A percentile compares a stretch with the other conserved stretches of the same genome.
phyloP scores from a whole-genome alignment of 495 filamentous ascomycete genomes.

The Delitschia confertaspora region DNA sequence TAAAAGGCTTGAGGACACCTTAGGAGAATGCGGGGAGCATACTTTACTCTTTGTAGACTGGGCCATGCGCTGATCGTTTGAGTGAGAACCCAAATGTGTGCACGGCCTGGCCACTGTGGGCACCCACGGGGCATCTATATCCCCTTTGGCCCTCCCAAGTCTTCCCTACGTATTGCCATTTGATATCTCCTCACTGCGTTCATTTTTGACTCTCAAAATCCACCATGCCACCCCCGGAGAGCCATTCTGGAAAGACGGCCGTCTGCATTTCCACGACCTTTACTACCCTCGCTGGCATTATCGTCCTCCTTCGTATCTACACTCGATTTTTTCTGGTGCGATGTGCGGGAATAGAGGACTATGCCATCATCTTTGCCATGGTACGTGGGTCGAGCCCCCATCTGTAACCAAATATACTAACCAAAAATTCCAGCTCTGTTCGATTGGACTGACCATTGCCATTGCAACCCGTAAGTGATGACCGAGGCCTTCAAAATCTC shows the following conservation, averaged over 20 bases:
- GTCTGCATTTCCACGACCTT: slow-evolving; percentile 7
- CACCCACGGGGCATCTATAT: too few species aligned
- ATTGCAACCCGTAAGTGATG: slow-evolving; percentile 16
- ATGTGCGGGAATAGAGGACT: slow-evolving; percentile 24
- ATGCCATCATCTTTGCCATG: slow-evolving; percentile 22
- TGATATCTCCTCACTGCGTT: too few species aligned
- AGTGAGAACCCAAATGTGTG: too few species aligned
- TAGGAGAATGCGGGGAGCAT: too few species aligned
- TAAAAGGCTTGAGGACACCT: too few species aligned
- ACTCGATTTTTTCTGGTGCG: slow-evolving; percentile 22
- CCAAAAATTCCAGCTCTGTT: slow-evolving; percentile 15
- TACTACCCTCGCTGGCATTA: slow-evolving; percentile 14
- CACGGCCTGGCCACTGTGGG: too few species aligned
- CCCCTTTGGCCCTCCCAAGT: too few species aligned
- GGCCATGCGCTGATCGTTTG: too few species aligned
- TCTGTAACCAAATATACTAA: not conserved
- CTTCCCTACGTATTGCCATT: too few species aligned
- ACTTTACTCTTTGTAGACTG: too few species aligned
- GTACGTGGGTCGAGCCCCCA: slow-evolving; percentile 4
- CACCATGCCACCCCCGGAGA: slow-evolving; percentile 1
- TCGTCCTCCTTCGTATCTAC: slow-evolving; percentile 22
- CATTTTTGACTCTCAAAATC: too few species aligned
- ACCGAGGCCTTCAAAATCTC: not conserved
- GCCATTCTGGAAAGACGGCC: slow-evolving; percentile 2
- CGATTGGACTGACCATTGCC: slow-evolving; percentile 24